Percentiles rank a stretch among this genome's conserved stretches.
phyloP scores from a whole-genome alignment of 2,329 filamentous ascomycete genomes.

The Aspergillus unguis region DNA sequence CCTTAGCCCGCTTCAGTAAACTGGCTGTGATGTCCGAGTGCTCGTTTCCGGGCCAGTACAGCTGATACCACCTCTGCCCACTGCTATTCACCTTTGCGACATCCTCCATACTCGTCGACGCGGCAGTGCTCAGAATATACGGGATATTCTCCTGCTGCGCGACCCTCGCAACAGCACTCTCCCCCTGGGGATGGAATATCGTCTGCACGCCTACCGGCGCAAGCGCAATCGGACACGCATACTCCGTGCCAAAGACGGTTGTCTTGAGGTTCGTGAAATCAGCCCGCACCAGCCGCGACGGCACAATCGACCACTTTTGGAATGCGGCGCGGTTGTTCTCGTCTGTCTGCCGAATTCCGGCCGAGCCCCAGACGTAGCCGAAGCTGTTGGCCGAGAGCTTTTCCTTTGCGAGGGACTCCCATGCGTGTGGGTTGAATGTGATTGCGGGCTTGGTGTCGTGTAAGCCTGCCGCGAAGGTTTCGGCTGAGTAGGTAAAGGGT shows the following conservation, averaged over 20 bases:
- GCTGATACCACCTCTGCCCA: constrained; percentile 65
- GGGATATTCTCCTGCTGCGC: constrained; percentile 59
- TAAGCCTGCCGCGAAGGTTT: constrained; percentile 49
- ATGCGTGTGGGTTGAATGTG: constrained; percentile 55
- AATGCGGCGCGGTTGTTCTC: constrained; percentile 31
- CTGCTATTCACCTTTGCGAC: constrained; percentile 56
- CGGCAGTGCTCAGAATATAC: constrained; percentile 64
- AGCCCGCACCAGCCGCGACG: constrained; percentile 26
- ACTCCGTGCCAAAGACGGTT: constrained; percentile 48
- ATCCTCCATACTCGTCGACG: constrained; percentile 62
- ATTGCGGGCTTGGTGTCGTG: constrained; percentile 47
- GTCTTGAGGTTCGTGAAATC: constrained; percentile 45
- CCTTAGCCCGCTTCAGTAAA: constrained; percentile 58
- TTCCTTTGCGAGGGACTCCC: constrained; percentile 52
- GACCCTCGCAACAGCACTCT: constrained; percentile 60
- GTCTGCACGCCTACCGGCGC: constrained; percentile 68
- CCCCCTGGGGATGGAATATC: constrained; percentile 63
- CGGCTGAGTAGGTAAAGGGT: constrained; percentile 30
- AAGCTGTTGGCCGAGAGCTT: constrained; percentile 50
- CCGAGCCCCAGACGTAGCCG: constrained; percentile 59
- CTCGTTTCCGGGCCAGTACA: constrained; percentile 66
- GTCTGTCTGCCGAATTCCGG: constrained; percentile 37
- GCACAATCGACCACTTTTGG: constrained; percentile 26
- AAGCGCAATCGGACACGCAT: constrained; percentile 55
- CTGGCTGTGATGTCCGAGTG: constrained; percentile 61